phyloP scores from a whole-genome alignment of 2,329 filamentous ascomycete species.

The Chaetomium sp. region DNA sequence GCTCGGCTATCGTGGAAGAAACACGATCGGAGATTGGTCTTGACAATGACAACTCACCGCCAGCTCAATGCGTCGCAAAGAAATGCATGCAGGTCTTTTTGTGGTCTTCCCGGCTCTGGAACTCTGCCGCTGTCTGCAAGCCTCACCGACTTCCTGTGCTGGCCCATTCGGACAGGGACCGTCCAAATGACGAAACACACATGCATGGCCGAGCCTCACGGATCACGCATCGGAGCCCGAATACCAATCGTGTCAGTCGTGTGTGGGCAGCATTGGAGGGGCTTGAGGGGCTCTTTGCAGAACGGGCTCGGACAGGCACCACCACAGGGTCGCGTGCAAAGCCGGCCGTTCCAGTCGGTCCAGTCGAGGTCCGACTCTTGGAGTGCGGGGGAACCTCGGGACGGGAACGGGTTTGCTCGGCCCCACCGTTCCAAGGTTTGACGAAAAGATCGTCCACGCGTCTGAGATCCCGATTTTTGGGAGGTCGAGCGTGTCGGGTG shows the following conservation, averaged over 20 bases:
- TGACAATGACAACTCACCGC: too few species aligned
- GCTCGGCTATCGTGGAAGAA: too few species aligned
- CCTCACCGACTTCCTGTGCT: too few species aligned
- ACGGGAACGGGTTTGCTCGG: slow-evolving; percentile 1
- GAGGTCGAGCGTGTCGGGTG: too few species aligned
- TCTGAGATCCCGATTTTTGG: too few species aligned
- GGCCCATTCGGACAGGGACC: too few species aligned
- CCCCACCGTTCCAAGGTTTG: neutral
- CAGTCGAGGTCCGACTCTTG: neutral
- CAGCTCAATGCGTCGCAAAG: too few species aligned
- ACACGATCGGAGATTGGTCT: too few species aligned
- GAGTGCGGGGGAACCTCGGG: slow-evolving; percentile 3
- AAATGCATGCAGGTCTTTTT: too few species aligned
- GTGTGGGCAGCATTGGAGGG: neutral
- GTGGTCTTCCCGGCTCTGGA: too few species aligned
- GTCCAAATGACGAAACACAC: neutral
- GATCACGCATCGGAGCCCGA: neutral
- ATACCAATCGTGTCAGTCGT: slow-evolving; percentile 1
- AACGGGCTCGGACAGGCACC: neutral
- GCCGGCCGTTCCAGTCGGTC: neutral
- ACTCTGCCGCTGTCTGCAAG: too few species aligned
- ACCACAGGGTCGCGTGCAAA: slow-evolving; percentile 1
- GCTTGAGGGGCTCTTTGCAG: too few species aligned
- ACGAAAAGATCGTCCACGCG: neutral
- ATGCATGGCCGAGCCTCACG: neutral